Evolutionary conservation across 345 rosid species (phyloP).

Genomic region (Eucalyptus victrix): DNA sequence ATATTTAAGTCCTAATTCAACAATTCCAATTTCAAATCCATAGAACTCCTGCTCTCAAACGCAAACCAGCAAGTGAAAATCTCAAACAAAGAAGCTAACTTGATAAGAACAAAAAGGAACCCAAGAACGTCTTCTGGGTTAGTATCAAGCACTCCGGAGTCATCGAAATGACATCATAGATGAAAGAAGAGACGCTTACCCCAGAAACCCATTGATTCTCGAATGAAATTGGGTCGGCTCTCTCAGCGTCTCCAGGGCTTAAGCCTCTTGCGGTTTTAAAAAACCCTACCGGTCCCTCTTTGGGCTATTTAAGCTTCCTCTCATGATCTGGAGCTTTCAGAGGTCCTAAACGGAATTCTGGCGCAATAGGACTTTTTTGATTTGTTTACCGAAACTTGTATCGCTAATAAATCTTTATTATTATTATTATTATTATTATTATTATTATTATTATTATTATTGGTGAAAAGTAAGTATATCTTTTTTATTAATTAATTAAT

Average conservation of each 20-base stretch:
- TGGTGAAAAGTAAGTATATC: no score
- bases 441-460: no score
- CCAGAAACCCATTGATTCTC: not conserved
- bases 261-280: not conserved
- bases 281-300: not conserved
- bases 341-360: not conserved
- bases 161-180: not conserved
- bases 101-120: not conserved
- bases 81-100: not conserved
- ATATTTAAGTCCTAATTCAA: not conserved
- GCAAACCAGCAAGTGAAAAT: not conserved
- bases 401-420: no score
- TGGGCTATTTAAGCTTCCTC: not conserved
- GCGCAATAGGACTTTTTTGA: not conserved
- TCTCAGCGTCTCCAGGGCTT: not conserved
- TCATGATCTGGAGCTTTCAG: not conserved
- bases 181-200: not conserved
- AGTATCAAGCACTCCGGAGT: not conserved
- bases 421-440: no score
- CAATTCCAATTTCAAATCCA: not conserved
- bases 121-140: not conserved
- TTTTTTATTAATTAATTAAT: no score
- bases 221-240: not conserved
- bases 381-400: not conserved
- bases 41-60: not conserved